These are phyloP conservation scores for Neurospora discreta DNA, from an alignment of 495 filamentous ascomycete genomes.

Conservation along the genomic window DNA sequence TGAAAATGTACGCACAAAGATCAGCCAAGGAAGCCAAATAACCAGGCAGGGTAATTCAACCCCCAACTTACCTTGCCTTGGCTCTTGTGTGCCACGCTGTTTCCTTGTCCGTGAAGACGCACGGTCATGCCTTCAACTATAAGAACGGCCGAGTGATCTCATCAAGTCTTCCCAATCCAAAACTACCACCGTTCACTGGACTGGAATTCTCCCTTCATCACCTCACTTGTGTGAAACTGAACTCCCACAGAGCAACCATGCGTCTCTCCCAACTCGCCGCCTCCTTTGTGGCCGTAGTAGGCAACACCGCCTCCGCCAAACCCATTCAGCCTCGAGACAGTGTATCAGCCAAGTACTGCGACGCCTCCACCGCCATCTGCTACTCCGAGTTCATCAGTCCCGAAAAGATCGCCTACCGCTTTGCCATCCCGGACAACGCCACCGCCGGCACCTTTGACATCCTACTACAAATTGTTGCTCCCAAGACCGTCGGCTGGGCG, in stretches of 20 bases:
- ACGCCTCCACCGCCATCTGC: conserved; percentile 22
- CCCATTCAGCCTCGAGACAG: conserved; percentile 12
- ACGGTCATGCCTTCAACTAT: neutral
- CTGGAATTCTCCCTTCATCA: neutral
- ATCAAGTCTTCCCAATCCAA: neutral
- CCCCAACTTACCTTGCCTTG: too few relatives aligned
- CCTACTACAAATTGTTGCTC: conserved; percentile 26
- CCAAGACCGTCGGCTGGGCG: conserved; percentile 28
- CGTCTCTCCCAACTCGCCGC: conserved; percentile 19
- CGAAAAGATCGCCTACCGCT: conserved; percentile 21
- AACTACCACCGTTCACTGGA: neutral
- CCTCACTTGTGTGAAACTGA: neutral
- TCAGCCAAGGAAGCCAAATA: too few relatives aligned
- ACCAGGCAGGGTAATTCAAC: too few relatives aligned
- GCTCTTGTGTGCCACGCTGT: neutral
- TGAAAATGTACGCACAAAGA: too few relatives aligned
- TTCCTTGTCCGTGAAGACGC: neutral
- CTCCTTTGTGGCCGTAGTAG: conserved; percentile 15
- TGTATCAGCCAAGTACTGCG: conserved; percentile 20
- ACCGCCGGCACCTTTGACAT: conserved; percentile 22
- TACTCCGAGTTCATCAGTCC: conserved; percentile 25
- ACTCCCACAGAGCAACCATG: conserved; percentile 10
- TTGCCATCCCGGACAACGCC: conserved; percentile 30
- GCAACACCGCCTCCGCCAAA: conserved; percentile 6
- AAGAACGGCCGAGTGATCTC: neutral